These are phyloP conservation scores for Elsinoe necatrix DNA, from an alignment of 2,329 filamentous ascomycete species.

Conservation along the genomic window DNA sequence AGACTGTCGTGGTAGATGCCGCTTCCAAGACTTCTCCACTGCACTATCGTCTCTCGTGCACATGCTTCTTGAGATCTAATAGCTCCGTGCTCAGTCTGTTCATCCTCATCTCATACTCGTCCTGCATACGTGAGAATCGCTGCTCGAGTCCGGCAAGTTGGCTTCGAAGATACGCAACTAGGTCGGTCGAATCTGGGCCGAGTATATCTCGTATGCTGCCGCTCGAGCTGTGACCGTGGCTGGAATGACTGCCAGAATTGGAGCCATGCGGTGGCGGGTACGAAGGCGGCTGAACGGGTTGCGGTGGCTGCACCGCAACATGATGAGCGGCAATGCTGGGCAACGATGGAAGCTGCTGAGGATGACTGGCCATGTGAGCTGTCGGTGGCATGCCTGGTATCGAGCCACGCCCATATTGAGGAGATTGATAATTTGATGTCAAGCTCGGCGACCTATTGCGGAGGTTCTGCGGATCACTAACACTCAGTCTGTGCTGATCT, in stretches of 20 bases:
- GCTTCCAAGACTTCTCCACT: neutral
- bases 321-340: constrained; percentile 32
- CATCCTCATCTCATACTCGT: constrained; percentile 41
- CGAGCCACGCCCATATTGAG: constrained; percentile 52
- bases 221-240: constrained; percentile 47
- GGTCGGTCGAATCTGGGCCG: constrained; percentile 36
- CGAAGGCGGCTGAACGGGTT: constrained; percentile 19
- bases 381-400: constrained; percentile 49
- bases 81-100: constrained; percentile 39
- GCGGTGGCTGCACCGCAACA: constrained; percentile 20
- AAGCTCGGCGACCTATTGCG: constrained; percentile 59
- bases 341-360: constrained; percentile 29
- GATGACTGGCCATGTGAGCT: constrained; percentile 35
- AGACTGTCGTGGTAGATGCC: neutral
- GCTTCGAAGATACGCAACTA: constrained; percentile 65
- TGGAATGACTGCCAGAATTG: constrained; percentile 44
- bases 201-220: constrained; percentile 62
- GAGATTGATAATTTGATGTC: constrained; percentile 57
- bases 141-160: constrained; percentile 44
- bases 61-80: constrained; percentile 25
- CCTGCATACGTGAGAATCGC: constrained; percentile 38
- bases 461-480: constrained; percentile 35
- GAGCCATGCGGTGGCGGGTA: constrained; percentile 28
- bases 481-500: constrained; percentile 46
- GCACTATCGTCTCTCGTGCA: neutral